These are phyloP conservation scores for Xylaria venustula DNA, from an alignment of 495 filamentous ascomycete genomes.

Conservation along the genomic window DNA sequence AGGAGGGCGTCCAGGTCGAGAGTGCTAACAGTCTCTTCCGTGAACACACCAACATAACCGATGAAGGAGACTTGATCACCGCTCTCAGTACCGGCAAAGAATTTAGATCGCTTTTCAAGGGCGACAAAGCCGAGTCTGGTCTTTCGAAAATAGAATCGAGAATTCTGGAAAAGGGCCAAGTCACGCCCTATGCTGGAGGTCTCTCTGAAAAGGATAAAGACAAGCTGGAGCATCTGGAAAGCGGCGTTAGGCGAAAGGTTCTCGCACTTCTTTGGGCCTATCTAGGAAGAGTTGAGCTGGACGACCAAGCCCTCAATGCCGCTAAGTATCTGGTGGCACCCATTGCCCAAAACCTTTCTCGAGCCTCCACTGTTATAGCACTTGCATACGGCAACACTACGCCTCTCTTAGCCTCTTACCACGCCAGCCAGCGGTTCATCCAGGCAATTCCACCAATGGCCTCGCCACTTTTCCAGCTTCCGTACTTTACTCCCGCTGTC, in stretches of 20 bases:
- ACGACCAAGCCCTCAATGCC: slow-evolving; percentile 68
- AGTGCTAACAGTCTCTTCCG: slow-evolving; percentile 92
- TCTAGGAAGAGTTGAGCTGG: slow-evolving; percentile 75
- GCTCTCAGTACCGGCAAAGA: slow-evolving; percentile 83
- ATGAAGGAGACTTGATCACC: slow-evolving; percentile 73
- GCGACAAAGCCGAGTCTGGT: slow-evolving; percentile 69
- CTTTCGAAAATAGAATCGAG: slow-evolving; percentile 78
- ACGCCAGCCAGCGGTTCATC: slow-evolving; percentile 76
- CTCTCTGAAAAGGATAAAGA: slow-evolving; percentile 69
- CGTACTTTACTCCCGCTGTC: slow-evolving; percentile 75
- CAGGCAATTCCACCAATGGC: slow-evolving; percentile 81
- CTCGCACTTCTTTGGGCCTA: slow-evolving; percentile 93
- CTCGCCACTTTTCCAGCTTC: slow-evolving; percentile 90
- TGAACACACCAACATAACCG: slow-evolving; percentile 80
- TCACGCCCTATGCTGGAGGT: slow-evolving; percentile 49
- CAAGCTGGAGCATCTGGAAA: slow-evolving; percentile 66
- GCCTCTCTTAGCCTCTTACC: slow-evolving; percentile 81
- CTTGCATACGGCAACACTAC: slow-evolving; percentile 82
- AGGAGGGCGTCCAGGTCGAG: slow-evolving; percentile 85
- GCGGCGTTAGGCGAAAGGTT: slow-evolving; percentile 74
- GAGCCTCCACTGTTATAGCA: slow-evolving; percentile 81
- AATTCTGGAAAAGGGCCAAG: slow-evolving; percentile 59
- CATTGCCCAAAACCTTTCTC: slow-evolving; percentile 77
- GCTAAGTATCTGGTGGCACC: slow-evolving; percentile 79
- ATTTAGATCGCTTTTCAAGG: slow-evolving; percentile 64